phyloP scores from a whole-genome alignment of 2,329 filamentous ascomycete genomes.

The Thelonectria blattea region DNA sequence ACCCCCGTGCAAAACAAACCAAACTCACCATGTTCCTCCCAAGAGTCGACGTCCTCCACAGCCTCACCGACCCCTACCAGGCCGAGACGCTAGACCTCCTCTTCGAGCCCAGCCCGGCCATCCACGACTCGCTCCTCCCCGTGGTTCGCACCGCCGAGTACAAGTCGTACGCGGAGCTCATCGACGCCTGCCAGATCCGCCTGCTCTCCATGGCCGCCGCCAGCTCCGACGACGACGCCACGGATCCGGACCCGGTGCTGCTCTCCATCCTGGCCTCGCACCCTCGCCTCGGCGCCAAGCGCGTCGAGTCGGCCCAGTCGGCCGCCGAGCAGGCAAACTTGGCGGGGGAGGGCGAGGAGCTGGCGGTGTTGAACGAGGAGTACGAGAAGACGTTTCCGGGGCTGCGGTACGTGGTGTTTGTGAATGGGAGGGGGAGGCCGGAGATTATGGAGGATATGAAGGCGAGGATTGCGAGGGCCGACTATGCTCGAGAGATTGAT shows the following conservation, averaged over 20 bases:
- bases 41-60: conserved; percentile 59
- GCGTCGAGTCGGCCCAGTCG: conserved; percentile 82
- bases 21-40: conserved; percentile 55
- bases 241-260: conserved; percentile 54
- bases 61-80: conserved; percentile 61
- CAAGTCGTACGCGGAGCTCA: conserved; percentile 70
- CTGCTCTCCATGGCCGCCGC: conserved; percentile 65
- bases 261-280: conserved; percentile 80
- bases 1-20: not conserved
- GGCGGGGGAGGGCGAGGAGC: conserved; percentile 64
- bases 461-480: conserved; percentile 70
- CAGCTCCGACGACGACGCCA: conserved; percentile 48
- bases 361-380: conserved; percentile 72
- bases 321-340: conserved; percentile 82
- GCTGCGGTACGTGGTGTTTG: conserved; percentile 88
- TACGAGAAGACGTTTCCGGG: conserved; percentile 86
- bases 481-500: conserved; percentile 70
- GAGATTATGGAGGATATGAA: conserved; percentile 86
- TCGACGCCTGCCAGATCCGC: conserved; percentile 68
- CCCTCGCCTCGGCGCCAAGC: conserved; percentile 81
- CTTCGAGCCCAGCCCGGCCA: conserved; percentile 80
- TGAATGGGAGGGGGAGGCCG: conserved; percentile 77
- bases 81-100: conserved; percentile 72
- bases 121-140: conserved; percentile 75
- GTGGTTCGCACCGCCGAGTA: conserved; percentile 65